phyloP scores from a whole-genome alignment of 495 filamentous ascomycete genomes.

The Lasiosphaeria hispida region DNA sequence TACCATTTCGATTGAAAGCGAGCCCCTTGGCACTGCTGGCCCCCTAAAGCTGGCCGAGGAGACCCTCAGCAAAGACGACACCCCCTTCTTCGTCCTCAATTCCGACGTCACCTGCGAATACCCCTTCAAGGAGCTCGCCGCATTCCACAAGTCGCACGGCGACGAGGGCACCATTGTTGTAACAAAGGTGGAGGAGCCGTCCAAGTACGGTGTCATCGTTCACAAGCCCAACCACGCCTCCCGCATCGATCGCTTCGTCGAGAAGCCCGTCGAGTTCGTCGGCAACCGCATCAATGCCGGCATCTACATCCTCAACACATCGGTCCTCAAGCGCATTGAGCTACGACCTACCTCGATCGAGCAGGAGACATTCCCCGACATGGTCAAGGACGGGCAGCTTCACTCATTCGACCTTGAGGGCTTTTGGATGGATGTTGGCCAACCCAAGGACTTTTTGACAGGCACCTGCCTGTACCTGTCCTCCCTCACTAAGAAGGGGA shows the following conservation, averaged over 20 bases:
- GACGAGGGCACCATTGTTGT: constrained; percentile 98
- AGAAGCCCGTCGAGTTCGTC: constrained; percentile 99
- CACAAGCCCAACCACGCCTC: constrained; percentile 93
- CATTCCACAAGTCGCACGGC: constrained; percentile 88
- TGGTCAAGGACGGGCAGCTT: constrained; percentile 84
- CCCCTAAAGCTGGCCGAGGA: constrained; percentile 95
- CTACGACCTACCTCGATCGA: constrained; percentile 98
- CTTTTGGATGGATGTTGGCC: constrained; percentile 99
- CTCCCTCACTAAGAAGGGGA: constrained; percentile 87
- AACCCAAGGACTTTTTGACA: constrained; percentile 97
- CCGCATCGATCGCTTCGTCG: constrained; percentile 97
- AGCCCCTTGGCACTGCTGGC: constrained; percentile 93
- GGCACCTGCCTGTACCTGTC: constrained; percentile 97
- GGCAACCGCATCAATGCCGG: constrained; percentile 99
- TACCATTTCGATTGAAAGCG: constrained; percentile 92
- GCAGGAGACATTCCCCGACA: constrained; percentile 98
- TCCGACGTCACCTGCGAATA: constrained; percentile 98
- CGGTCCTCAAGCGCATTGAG: constrained; percentile 86
- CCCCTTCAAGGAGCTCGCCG: constrained; percentile 85
- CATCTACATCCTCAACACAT: constrained; percentile 97
- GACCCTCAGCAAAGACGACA: constrained; percentile 87
- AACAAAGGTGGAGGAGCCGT: constrained; percentile 98
- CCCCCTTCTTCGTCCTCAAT: constrained; percentile 98
- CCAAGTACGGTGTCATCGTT: constrained; percentile 98
- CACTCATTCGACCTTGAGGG: constrained; percentile 98